phyloP scores from a whole-genome alignment of 768 basidiomycete species.

The Rhodotorula sphaerocarpa region DNA sequence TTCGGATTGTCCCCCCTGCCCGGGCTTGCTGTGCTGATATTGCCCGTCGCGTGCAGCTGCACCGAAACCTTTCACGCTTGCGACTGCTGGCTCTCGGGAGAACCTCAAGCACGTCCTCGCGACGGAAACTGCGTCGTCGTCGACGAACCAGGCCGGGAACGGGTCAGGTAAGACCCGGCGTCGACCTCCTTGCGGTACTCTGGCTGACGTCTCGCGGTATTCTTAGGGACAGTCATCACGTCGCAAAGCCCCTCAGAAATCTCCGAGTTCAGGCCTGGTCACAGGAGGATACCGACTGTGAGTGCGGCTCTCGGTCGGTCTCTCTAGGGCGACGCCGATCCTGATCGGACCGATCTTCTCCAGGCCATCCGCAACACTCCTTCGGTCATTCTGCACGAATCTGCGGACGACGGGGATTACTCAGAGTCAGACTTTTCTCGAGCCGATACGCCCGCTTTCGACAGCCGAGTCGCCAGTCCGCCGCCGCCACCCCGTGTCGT shows the following conservation, averaged over 20 bases:
- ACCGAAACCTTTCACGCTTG: no score
- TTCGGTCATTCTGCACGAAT: conserved; percentile 21
- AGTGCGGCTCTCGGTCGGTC: not conserved
- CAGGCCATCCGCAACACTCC: conserved; percentile 31
- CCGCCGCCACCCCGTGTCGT: conserved; percentile 28
- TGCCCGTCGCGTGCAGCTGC: no score
- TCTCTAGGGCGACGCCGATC: no score
- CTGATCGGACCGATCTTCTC: no score
- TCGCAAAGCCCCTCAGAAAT: not conserved
- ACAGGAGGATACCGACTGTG: conserved; percentile 29
- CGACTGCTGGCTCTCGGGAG: no score
- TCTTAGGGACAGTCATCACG: not conserved
- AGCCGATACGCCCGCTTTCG: conserved; percentile 6
- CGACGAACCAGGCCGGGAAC: no score
- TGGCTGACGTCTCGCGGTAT: not conserved
- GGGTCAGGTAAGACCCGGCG: no score
- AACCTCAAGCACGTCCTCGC: no score
- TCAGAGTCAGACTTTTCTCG: conserved; percentile 5
- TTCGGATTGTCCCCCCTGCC: no score
- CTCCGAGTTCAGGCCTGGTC: conserved; percentile 14
- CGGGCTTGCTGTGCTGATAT: no score
- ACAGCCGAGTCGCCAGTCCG: conserved; percentile 18
- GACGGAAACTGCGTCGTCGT: no score
- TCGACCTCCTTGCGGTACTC: no score
- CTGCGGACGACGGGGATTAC: conserved; percentile 18